phyloP scores from a whole-genome alignment of 1,284 basidiomycete species.

The Trametes polyzona region DNA sequence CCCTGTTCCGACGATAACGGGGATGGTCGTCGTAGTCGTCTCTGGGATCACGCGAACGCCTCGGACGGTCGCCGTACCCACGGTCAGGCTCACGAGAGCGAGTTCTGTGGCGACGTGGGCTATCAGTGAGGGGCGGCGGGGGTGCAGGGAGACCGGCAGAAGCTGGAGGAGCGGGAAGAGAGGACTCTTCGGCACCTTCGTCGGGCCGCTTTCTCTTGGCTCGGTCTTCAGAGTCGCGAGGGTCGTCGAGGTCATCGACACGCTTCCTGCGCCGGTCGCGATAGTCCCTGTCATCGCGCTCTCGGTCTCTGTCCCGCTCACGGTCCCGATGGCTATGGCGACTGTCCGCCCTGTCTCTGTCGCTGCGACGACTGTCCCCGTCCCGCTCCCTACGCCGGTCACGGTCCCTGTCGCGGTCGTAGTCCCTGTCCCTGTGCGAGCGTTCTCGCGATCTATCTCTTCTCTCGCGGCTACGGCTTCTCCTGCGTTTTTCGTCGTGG shows the following conservation, averaged over 20 bases:
- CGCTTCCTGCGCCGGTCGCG: slow-evolving; percentile 62
- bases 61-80: slow-evolving; percentile 51
- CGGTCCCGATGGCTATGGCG: slow-evolving; percentile 51
- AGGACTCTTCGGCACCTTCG: slow-evolving; percentile 42
- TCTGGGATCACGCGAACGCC: slow-evolving; percentile 51
- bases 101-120: slow-evolving; percentile 56
- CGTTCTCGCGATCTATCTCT: slow-evolving; percentile 51
- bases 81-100: slow-evolving; percentile 57
- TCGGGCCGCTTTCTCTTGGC: slow-evolving; percentile 63
- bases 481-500: slow-evolving; percentile 26
- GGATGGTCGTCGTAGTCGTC: slow-evolving; percentile 63
- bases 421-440: slow-evolving; percentile 51
- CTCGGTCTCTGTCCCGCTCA: slow-evolving; percentile 43
- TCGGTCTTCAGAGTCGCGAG: slow-evolving; percentile 51
- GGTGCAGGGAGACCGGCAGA: slow-evolving; percentile 43
- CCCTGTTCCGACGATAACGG: slow-evolving; percentile 43
- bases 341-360: slow-evolving; percentile 45
- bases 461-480: slow-evolving; percentile 50
- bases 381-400: slow-evolving; percentile 44
- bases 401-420: slow-evolving; percentile 44
- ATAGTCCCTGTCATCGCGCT: slow-evolving; percentile 56
- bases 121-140: slow-evolving; percentile 51
- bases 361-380: slow-evolving; percentile 38
- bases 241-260: slow-evolving; percentile 58
- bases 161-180: slow-evolving; percentile 42